Evolutionary conservation across 2,329 filamentous ascomycete genomes (phyloP), one percentile per base, ranked within the genome.

Genomic region (Leptographium radiaticola): DNA sequence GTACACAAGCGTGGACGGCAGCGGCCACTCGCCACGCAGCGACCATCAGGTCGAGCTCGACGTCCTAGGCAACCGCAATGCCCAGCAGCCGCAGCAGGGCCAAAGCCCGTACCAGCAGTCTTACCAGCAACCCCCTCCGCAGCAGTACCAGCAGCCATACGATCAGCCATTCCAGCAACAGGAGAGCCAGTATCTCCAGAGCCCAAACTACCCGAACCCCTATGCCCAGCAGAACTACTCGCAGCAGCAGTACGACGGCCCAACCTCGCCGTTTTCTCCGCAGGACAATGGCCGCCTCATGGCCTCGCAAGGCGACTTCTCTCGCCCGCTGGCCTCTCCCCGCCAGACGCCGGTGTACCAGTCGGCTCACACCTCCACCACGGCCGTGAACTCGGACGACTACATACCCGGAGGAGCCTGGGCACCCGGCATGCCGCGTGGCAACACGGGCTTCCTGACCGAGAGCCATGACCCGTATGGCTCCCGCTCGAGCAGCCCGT

Each of bases 321-420:
- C 49, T 6, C 49, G 49, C 16, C 49, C 49, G 10, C n/a, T 51
- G 30, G 49, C 49, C n/a, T 52, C 57, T 2, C 54, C 57, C 0
- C 49, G 54, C n/a, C 47, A 52, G 39, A 52, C 43, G 2, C 57
- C 57, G 1, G 56, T 59, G 31, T 59, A 59, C 42, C 56, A 59
- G 36, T 59, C 57, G 7, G 52, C 55, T 2, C 54, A 56, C 51
- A 59, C 57, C 1, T 59, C 57, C 9, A 48, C 44, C 1, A 59
- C 57, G 16, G 57, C 56, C 12, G 57, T 58, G 9, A 55, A 58
- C 46, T 51, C 53, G 30, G 54, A 55, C 34, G 57, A 58, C 47
- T 52, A 53, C 49, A 49, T 54, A 47, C 40, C 52, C n/a, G 40
- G 53, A 6, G 52, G 56, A 3, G 36, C 40, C 6, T 58, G 57